Evolutionary conservation across 495 filamentous ascomycete species (phyloP), one percentile per base, ranked within the genome.

Genomic region (Neurospora sp.): DNA sequence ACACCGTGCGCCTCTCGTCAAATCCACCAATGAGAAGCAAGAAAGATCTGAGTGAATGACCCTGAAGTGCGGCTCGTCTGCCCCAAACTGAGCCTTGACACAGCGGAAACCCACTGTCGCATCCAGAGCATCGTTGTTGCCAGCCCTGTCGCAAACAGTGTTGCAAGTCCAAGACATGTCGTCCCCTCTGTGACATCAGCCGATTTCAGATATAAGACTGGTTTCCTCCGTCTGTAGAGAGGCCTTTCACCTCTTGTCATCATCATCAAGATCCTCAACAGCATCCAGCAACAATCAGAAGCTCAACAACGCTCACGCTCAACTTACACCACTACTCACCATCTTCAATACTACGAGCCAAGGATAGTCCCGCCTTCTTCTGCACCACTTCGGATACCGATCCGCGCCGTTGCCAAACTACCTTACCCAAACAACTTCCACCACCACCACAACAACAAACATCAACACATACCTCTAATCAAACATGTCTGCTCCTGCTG

Each of bases 401-500:
- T 65, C 27, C 6, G 14, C 53, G 48, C 22, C 48, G 48, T 59
- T 59, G 20, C 22, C 27, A 65, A 65, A 65, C 53, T 14, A 37
- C 53, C 53, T 27, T 14, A 37, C 53, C 53, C 27, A 41, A 18
- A 12, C 69, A 70, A 70, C 73, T 69, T 59, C 39, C 39, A 39
- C 27, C 27, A 27, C 27, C 39, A 69, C 27, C 61, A 69, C 20
- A 40, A 68, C 42, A 44, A 69, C 27, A 61, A 48, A 38, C 65
- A 48, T 22, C 68, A 68, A 69, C 44, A 48, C 18, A 38, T 37
- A 73, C 40, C 37, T 72, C 39, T 41, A 72, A 5, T 20, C 39
- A 27, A 22, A 72, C 73, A 79, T 80, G 77, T 69, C 73, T 31
- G 72, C 76, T 39, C 71, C 76, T 48, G 53, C 68, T 18, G 59